Conservation (phyloP, 305 asterid species). For the Ajuga reptans region DNA sequence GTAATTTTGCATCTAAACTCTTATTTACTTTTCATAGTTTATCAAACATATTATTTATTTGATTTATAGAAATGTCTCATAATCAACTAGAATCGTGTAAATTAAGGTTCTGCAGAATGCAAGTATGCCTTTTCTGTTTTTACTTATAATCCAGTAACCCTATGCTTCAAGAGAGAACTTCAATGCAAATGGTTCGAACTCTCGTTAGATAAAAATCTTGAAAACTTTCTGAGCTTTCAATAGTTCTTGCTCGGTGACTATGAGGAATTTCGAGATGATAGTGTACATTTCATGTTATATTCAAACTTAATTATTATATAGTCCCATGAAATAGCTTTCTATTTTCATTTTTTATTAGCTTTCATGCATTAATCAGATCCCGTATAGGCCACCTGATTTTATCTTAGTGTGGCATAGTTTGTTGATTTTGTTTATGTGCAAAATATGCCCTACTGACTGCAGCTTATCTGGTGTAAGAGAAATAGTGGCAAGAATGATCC, state of each 20-base stretch:
- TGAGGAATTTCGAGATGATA: not conserved
- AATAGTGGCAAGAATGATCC: not conserved
- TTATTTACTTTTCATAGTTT: not conserved
- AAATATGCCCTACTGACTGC: not conserved
- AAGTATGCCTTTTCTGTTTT: not conserved
- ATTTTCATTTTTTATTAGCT: not conserved
- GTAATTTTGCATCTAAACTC: constrained; percentile 32
- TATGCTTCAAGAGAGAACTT: not conserved
- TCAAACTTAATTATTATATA: not conserved
- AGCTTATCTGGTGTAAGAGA: not conserved
- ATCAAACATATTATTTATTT: not conserved
- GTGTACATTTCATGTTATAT: not conserved
- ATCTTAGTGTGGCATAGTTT: not conserved
- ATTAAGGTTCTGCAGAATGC: not conserved
- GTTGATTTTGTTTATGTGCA: not conserved
- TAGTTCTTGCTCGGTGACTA: no score
- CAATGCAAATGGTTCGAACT: not conserved
- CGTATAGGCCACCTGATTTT: not conserved
- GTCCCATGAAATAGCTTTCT: not conserved
- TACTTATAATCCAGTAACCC: not conserved
- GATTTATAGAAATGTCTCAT: not conserved
- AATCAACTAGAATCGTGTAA: not conserved
- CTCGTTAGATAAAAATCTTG: not conserved
- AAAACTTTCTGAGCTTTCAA: no score
- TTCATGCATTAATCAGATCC: not conserved